A percentile compares a stretch with the other conserved stretches of the same genome.
phyloP scores from a whole-genome alignment of 2,329 filamentous ascomycete genomes.

The Gliomastix tumulicola region DNA sequence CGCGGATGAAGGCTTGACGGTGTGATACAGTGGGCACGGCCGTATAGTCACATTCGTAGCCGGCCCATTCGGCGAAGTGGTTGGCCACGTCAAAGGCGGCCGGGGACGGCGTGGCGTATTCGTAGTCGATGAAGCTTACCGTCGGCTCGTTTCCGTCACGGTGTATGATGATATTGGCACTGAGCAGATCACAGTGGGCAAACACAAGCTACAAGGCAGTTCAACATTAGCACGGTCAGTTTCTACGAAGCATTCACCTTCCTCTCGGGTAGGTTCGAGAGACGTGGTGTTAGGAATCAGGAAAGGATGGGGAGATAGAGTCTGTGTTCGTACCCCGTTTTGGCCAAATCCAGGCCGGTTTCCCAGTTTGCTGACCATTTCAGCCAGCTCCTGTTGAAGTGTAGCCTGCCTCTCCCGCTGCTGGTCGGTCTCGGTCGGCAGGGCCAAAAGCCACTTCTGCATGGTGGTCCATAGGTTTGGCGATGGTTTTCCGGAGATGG shows the following conservation, averaged over 20 bases:
- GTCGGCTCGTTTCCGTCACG: constrained; percentile 20
- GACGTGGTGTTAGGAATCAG: too few relatives aligned
- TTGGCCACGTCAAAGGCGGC: constrained; percentile 96
- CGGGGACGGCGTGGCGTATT: constrained; percentile 91
- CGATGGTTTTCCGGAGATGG: constrained; percentile 59
- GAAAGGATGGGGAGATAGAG: constrained; percentile 1
- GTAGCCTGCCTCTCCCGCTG: constrained; percentile 59
- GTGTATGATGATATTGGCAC: constrained; percentile 89
- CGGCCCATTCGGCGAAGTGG: constrained; percentile 97
- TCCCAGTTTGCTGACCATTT: constrained; percentile 64
- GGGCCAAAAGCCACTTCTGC: constrained; percentile 88
- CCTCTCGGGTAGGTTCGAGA: too few relatives aligned
- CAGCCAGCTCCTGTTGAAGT: constrained; percentile 69
- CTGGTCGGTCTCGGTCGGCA: constrained; percentile 66
- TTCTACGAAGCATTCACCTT: too few relatives aligned
- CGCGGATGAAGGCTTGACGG: constrained; percentile 71
- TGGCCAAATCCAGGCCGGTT: constrained; percentile 69
- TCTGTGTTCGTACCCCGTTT: constrained; percentile 58
- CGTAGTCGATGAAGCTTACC: constrained; percentile 88
- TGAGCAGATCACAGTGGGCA: constrained; percentile 91
- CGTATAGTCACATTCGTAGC: constrained; percentile 88
- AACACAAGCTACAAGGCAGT: constrained; percentile 63
- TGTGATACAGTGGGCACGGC: constrained; percentile 73
- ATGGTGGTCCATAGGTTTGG: constrained; percentile 93
- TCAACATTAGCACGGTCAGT: constrained; percentile 6